Base-by-base conservation (phyloP, 305 asterid species). In the Galium porrigens region DNA sequence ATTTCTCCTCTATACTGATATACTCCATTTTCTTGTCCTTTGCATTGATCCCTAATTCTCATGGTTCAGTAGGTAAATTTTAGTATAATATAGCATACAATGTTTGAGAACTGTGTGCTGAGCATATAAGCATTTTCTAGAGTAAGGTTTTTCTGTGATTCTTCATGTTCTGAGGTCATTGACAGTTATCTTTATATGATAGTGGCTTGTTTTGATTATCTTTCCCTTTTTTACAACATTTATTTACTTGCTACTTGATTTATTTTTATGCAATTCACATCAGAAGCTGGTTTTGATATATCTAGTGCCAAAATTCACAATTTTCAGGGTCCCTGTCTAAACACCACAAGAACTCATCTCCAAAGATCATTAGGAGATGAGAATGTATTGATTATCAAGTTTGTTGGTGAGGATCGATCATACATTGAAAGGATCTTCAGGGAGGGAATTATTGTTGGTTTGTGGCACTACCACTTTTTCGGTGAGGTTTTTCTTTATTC, bases 281-380 rank as follows among this genome's bases (percentile, higher is more conserved):
- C 32, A 11, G 60, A 27, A 55, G 37, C 37, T 11, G 60, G 6
- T 22, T 25, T 55, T 55, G 36, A 55, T 30, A 27, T 25, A 5
- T 25, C 12, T 55, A 55, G 36, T 27, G 32, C 60, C 33, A 25
- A 25, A 55, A 55, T 55, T 55, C 14, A 10, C 29, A 0, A 3
- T 55, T 9, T 55, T 27, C 60, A 89, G 97, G 95, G 97, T 58
- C 97, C 97, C 27, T 79, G 68, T 72, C 71, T 87, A 68, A 74
- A 65, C 61, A 72, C 79, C 53, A 49, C 76, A 42, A 74, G 69
- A 75, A 89, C 86, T 63, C 95, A 87, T 72, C 68, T 87, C 15
- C 97, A 89, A 63, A 83, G 83, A 72, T 73, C 76, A 33, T 55
- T 89, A 44, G 85, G 87, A 64, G 94, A 89, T 58, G 92, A 87